Conservation (phyloP, 495 filamentous ascomycete genomes). For the Cryomyces antarcticus region DNA sequence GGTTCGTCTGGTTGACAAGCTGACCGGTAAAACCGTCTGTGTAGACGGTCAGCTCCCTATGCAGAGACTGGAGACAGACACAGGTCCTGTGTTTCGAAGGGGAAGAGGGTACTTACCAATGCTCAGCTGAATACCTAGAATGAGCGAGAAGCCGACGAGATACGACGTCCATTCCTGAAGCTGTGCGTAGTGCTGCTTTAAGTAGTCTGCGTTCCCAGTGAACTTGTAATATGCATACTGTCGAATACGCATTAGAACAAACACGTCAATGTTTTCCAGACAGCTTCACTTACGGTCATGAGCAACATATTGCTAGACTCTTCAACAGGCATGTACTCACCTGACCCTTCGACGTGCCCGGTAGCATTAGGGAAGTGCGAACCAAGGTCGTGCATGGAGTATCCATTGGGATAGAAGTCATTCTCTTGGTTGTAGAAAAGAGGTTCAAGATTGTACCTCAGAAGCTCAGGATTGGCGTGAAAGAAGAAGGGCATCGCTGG, state of each 20-base stretch:
- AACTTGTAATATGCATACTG: too few species aligned
- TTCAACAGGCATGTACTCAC: conserved; percentile 7
- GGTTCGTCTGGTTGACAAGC: conserved; percentile 5
- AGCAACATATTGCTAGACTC: conserved; percentile 8
- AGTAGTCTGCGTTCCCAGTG: conserved; percentile 2
- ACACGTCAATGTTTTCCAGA: too few species aligned
- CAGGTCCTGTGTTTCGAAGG: too few species aligned
- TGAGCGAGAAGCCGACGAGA: neutral
- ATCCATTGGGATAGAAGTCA: conserved; percentile 4
- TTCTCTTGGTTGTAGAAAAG: conserved; percentile 3
- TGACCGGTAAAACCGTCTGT: conserved; percentile 4
- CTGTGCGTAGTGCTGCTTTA: conserved; percentile 1
- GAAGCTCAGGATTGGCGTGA: conserved; percentile 3
- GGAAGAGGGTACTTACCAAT: too few species aligned
- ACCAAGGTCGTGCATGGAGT: conserved; percentile 7
- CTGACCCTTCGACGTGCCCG: conserved; percentile 5
- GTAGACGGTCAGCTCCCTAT: neutral
- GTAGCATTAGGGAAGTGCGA: conserved; percentile 6
- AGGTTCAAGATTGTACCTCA: conserved; percentile 2
- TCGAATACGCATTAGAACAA: too few species aligned
- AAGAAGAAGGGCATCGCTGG: conserved; percentile 6
- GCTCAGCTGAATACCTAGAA: neutral
- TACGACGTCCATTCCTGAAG: conserved; percentile 2
- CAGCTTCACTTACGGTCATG: neutral
- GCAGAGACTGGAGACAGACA: too few species aligned